Evolutionary conservation across 495 filamentous ascomycete species (phyloP).

Genomic region (Penicillium psychrofluorescens): DNA sequence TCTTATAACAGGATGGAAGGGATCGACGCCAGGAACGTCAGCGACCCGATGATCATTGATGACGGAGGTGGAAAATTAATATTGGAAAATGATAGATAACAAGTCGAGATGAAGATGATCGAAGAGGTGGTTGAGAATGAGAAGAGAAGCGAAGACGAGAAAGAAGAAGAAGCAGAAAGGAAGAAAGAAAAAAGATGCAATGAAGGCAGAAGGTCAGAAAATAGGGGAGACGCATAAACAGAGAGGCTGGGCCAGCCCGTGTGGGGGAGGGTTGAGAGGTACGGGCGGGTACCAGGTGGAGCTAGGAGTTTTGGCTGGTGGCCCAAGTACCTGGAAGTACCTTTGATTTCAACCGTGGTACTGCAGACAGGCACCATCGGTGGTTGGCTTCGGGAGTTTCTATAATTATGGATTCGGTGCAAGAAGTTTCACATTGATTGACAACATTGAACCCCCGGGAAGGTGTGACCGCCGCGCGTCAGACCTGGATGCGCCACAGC

Average conservation of each 20-base stretch:
- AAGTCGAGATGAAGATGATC: neutral
- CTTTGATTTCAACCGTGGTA: no score
- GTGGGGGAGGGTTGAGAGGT: conserved; percentile 7
- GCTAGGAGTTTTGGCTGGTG: no score
- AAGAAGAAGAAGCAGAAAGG: conserved; percentile 6
- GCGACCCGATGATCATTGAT: neutral
- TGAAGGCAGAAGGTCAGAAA: no score
- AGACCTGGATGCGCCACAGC: no score
- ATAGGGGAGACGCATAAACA: conserved; percentile 6
- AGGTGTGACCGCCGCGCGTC: no score
- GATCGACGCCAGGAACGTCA: conserved; percentile 6
- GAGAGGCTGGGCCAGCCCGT: conserved; percentile 16
- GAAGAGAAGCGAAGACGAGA: neutral
- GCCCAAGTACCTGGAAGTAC: no score
- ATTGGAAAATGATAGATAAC: neutral
- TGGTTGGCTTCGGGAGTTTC: no score
- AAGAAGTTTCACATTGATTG: no score
- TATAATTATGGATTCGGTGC: no score
- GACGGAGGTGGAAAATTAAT: neutral
- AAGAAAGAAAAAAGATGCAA: neutral
- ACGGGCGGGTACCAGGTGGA: neutral
- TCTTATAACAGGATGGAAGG: conserved; percentile 1
- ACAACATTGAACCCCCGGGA: no score
- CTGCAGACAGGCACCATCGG: no score
- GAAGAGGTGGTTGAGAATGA: neutral